Percentiles rank a stretch among this genome's conserved stretches.
These are phyloP conservation scores for Monosporascus sp. DNA, from an alignment of 2,329 filamentous ascomycete genomes.

Conservation along the genomic window DNA sequence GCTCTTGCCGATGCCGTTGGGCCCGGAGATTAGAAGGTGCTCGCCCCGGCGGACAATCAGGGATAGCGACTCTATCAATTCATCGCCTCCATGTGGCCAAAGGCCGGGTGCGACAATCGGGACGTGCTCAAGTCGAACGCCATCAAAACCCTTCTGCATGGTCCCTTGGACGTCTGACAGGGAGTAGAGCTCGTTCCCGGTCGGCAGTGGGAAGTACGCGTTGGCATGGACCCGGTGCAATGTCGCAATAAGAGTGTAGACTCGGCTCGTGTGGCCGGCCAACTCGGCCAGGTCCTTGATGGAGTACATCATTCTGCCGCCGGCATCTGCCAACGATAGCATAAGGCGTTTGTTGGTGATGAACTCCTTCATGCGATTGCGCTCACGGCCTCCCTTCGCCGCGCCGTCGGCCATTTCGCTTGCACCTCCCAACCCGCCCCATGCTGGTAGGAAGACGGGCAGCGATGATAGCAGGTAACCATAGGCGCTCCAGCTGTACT, in stretches of 20 bases:
- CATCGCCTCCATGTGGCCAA: conserved; percentile 86
- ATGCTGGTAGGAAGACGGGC: conserved; percentile 88
- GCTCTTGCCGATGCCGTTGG: conserved; percentile 91
- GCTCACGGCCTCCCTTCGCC: conserved; percentile 58
- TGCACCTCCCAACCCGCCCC: conserved; percentile 77
- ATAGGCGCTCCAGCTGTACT: conserved; percentile 98
- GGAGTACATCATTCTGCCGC: conserved; percentile 98
- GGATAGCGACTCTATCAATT: conserved; percentile 81
- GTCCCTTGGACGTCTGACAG: conserved; percentile 90
- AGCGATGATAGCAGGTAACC: conserved; percentile 91
- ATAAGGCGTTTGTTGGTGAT: conserved; percentile 99
- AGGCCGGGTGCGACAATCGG: conserved; percentile 85
- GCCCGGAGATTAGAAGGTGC: conserved; percentile 88
- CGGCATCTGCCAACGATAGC: conserved; percentile 93
- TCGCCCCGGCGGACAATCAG: conserved; percentile 87
- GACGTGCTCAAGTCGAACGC: conserved; percentile 86
- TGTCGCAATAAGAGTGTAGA: conserved; percentile 92
- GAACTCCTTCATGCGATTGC: conserved; percentile 93
- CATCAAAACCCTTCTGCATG: conserved; percentile 89
- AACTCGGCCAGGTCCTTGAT: conserved; percentile 97
- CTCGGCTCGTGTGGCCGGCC: conserved; percentile 90
- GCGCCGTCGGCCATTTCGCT: conserved; percentile 55
- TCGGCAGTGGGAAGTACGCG: conserved; percentile 69
- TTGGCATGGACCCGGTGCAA: conserved; percentile 89
- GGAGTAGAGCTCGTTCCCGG: conserved; percentile 75